These are phyloP conservation scores for Histomonas meleagridis DNA, from an alignment of 208 protist genomes.

Conservation along the genomic window DNA sequence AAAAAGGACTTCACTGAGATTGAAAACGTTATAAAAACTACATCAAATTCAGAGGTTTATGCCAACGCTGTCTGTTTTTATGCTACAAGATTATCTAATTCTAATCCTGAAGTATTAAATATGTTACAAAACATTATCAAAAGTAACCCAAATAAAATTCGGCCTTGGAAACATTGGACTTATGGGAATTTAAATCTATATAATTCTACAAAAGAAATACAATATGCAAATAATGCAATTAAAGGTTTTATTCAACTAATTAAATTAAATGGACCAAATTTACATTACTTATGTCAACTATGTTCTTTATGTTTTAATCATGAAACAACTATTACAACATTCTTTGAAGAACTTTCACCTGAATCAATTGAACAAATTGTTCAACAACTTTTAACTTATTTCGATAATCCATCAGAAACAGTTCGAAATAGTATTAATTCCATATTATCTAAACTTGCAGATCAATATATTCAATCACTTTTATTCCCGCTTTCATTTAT, in stretches of 20 bases:
- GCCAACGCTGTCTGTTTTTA: background rate
- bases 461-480: background rate
- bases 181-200: background rate
- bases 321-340: background rate
- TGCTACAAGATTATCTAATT: background rate
- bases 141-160: background rate
- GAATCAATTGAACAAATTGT: background rate
- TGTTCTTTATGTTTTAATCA: background rate
- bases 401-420: background rate
- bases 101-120: background rate
- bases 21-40: background rate
- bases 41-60: background rate
- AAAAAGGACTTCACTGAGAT: background rate
- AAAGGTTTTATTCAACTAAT: background rate
- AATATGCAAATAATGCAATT: constrained; percentile 1
- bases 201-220: background rate
- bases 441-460: background rate
- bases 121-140: background rate
- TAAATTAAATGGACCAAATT: background rate
- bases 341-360: background rate
- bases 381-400: background rate
- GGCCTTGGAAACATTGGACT: background rate
- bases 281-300: background rate
- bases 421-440: background rate
- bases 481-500: background rate